Conservation (phyloP, 2,329 filamentous ascomycete genomes). For the Phaeosphaeriaceae sp. region DNA sequence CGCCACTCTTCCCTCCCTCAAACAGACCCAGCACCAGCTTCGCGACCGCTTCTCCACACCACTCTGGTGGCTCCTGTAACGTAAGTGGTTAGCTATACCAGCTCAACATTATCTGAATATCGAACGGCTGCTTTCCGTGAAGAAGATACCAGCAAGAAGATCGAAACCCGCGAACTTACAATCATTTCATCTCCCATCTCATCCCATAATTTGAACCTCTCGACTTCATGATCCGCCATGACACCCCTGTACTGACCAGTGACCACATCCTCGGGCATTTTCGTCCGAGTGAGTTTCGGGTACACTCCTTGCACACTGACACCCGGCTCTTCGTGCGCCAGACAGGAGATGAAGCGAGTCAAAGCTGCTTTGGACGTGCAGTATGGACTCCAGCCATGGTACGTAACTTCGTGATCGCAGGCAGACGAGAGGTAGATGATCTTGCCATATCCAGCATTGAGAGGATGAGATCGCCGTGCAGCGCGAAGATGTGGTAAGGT, state of each 20-base stretch:
- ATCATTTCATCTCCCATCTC: slow-evolving; percentile 32
- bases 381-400: slow-evolving; percentile 34
- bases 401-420: slow-evolving; percentile 28
- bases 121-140: background rate
- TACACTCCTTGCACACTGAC: slow-evolving; percentile 33
- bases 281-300: slow-evolving; percentile 34
- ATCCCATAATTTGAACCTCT: slow-evolving; percentile 31
- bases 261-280: slow-evolving; percentile 31
- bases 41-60: slow-evolving; percentile 30
- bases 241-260: slow-evolving; percentile 26
- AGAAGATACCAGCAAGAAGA: background rate
- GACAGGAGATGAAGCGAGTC: slow-evolving; percentile 30
- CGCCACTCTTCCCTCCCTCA: slow-evolving; percentile 29
- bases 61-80: slow-evolving; percentile 24
- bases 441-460: slow-evolving; percentile 28
- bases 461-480: slow-evolving; percentile 14
- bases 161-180: background rate
- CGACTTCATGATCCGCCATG: slow-evolving; percentile 38
- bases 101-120: background rate
- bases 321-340: slow-evolving; percentile 33
- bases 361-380: slow-evolving; percentile 35
- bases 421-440: slow-evolving; percentile 27
- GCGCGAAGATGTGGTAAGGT: slow-evolving; percentile 25
- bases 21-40: slow-evolving; percentile 31
- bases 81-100: background rate